Base-by-base conservation (phyloP, 257 asterid species). In the Phtheirospermum japonicum region DNA sequence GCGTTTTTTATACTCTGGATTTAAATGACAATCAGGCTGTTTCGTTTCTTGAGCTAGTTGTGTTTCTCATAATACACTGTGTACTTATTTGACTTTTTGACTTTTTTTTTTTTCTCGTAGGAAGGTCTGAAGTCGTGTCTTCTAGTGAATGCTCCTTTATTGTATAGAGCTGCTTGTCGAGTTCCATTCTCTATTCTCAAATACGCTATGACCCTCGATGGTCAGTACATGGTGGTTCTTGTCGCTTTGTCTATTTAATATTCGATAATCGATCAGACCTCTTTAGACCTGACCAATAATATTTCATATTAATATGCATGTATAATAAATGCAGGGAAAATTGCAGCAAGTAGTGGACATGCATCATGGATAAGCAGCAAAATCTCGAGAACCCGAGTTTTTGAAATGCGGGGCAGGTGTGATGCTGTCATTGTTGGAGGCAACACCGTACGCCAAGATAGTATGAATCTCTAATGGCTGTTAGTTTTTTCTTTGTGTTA, bases 401-500 rank as follows among this genome's bases (percentile, higher is more conserved):
- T 87, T 66, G 95, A 93, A 67, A 61, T 93, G 75, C 86, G 96
- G 67, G 97, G 99, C 58, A 83, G 99, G 79, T 85, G 99, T 70
- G 97, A 93, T 77, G 99, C 96, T 67, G 97, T 93, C 50, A 81
- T 93, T 68, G 99, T 93, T 14, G 99, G 99, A 68, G 99, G 99
- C 78, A 93, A 85, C 69, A 93, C 99, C 75, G 99, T 93, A 54
- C 95, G 97, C 82, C 83, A 62, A 82, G 99, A 93, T 76, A 78
- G 99, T 93, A 89, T 59, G 97, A 71, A 28, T 75, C 82, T 75
- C 52, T 73, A 40, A 57, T 63, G 57, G 71, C 65, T 72, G 32
- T 73, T 64, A 48, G 26, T 45, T 69, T 61, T 46, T 46, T 18
- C 4, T 46, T 16, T 6, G 48, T 74, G 54, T 4, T 42, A 23